Evolutionary conservation across 306 rosid genomes (phyloP).

Genomic region (Cucurbita moschata): DNA sequence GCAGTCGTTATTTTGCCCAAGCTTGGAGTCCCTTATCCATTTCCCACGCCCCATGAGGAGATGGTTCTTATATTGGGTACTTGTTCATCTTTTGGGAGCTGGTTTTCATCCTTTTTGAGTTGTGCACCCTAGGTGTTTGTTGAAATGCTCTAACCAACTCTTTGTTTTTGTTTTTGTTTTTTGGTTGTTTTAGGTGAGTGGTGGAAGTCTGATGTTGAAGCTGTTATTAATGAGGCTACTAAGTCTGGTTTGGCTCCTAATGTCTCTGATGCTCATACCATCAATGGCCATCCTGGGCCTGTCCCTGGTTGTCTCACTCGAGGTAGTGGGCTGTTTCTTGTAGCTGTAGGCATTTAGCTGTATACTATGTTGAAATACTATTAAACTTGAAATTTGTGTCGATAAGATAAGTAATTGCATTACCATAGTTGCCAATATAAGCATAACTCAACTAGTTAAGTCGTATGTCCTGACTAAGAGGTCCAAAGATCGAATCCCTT

Average conservation of each 20-base stretch:
- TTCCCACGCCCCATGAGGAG: slow-evolving; percentile 60
- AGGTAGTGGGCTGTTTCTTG: slow-evolving; percentile 19
- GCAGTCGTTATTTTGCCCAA: slow-evolving; percentile 72
- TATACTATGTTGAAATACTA: background rate
- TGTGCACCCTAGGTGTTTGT: background rate
- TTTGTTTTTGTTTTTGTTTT: background rate
- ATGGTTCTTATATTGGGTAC: slow-evolving; percentile 42
- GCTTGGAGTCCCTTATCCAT: slow-evolving; percentile 82
- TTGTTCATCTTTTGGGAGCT: background rate
- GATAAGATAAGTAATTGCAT: background rate
- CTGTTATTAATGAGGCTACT: slow-evolving; percentile 57
- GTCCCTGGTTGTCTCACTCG: slow-evolving; percentile 31
- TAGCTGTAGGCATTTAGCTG: background rate
- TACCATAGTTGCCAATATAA: too few relatives aligned
- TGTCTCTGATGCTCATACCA: slow-evolving; percentile 79
- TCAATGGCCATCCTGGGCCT: slow-evolving; percentile 58
- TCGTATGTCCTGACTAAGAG: too few relatives aligned
- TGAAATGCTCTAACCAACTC: background rate
- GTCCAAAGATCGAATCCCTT: too few relatives aligned
- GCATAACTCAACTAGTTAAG: too few relatives aligned
- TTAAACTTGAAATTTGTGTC: background rate
- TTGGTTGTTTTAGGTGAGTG: slow-evolving; percentile 52
- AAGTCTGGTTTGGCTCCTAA: slow-evolving; percentile 73
- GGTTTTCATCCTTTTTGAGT: background rate
- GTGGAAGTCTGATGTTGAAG: slow-evolving; percentile 90